Evolutionary conservation across 2,329 filamentous ascomycete genomes (phyloP), one percentile per base, ranked within the genome.

Genomic region (Fusarium heterosporum): DNA sequence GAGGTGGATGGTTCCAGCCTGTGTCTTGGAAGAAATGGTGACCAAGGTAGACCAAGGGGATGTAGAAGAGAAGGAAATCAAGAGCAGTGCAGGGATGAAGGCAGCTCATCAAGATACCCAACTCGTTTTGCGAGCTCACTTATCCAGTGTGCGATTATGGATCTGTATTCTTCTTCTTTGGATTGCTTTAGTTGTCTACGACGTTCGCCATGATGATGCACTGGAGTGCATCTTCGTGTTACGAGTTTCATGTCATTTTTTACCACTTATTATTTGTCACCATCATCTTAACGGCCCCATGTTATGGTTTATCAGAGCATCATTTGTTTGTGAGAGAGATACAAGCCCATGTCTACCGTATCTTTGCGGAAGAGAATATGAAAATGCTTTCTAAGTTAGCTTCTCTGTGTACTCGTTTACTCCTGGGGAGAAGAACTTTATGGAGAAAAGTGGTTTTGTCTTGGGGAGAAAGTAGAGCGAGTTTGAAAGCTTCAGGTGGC

Each of bases 41-140:
- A 54, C 49, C 52, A 32, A 51, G 43, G 36, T 52, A 54, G 68
- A 39, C 40, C 22, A 58, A 39, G 55, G 46, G 26, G 54, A 39
- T 51, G 55, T 62, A 52, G 55, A 61, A 51, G 61, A 61, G 65
- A 64, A 66, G 64, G 61, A 68, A 63, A 67, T 59, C 52, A 54
- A 56, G 66, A 61, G 66, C 64, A 56, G 59, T 57, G 63, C 66
- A 72, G 67, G 61, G 67, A 65, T 65, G 67, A 70, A 71, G 65
- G 69, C 71, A 71, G 72, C 75, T 73, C 71, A 74, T 71, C 68
- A 76, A 79, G 77, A 79, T 79, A 79, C 78, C 78, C 77, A 78
- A 76, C 75, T 78, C 74, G 70, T 73, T 73, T 67, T 62, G 68
- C 73, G 75, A 75, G 74, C 75, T 77, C 75, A 75, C 76, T 75